These are phyloP conservation scores for Chaetoceros tenuissimus DNA, from an alignment of 108 stramenopile species.

Conservation along the genomic window DNA sequence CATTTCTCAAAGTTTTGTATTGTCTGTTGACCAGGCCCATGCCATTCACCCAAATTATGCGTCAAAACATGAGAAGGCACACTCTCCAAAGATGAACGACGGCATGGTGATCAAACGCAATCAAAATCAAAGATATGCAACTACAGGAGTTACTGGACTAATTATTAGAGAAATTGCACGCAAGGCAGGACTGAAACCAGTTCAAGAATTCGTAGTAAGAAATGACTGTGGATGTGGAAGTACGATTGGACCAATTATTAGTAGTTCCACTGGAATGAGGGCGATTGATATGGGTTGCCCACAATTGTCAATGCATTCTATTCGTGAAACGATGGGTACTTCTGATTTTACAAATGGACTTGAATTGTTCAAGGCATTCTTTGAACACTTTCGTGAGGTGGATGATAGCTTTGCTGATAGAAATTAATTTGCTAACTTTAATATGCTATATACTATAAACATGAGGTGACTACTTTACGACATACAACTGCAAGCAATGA, in stretches of 20 bases:
- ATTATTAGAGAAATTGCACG: slow-evolving; percentile 81
- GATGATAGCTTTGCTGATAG: slow-evolving; percentile 47
- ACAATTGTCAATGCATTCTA: slow-evolving; percentile 94
- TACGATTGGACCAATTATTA: slow-evolving; percentile 95
- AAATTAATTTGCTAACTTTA: no score
- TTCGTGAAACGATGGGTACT: slow-evolving; percentile 86
- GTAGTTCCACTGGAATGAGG: slow-evolving; percentile 81
- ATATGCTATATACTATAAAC: no score
- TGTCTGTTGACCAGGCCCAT: slow-evolving; percentile 93
- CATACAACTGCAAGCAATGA: no score
- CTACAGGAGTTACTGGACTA: slow-evolving; percentile 80
- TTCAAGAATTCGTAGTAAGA: slow-evolving; percentile 90
- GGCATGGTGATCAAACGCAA: slow-evolving; percentile 99
- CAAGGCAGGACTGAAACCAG: slow-evolving; percentile 47
- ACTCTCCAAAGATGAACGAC: slow-evolving; percentile 87
- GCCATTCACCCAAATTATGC: slow-evolving; percentile 97
- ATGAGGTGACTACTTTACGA: no score
- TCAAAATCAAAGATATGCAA: slow-evolving; percentile 94
- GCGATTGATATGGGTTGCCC: slow-evolving; percentile 96
- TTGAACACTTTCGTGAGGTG: slow-evolving; percentile 51
- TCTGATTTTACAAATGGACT: slow-evolving; percentile 67
- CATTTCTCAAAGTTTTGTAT: slow-evolving; percentile 47
- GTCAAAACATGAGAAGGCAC: slow-evolving; percentile 86
- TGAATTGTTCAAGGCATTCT: slow-evolving; percentile 67
- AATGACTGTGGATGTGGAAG: slow-evolving; percentile 93